phyloP scores from a whole-genome alignment of 169 alveolate genomes.

The Plasmodium falciparum region DNA sequence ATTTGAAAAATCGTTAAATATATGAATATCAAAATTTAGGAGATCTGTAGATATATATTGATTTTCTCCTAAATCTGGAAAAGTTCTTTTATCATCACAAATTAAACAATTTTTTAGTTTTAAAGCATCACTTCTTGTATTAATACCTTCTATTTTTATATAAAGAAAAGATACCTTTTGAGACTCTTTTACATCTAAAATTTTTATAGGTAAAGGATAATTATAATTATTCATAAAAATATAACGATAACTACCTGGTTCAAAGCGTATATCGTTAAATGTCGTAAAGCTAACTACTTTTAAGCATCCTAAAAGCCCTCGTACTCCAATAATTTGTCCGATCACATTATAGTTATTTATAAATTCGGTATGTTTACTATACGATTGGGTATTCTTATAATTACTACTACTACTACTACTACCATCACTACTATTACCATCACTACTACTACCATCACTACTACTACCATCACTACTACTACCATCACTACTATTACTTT shows the following conservation, averaged over 20 bases:
- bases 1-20: conserved; percentile 63
- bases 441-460: too few relatives aligned
- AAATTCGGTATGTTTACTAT: not conserved
- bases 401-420: too few relatives aligned
- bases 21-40: conserved; percentile 41
- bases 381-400: too few relatives aligned
- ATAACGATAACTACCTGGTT: conserved; percentile 42
- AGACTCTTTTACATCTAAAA: conserved; percentile 65
- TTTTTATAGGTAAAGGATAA: conserved; percentile 64
- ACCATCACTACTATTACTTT: not conserved
- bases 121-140: conserved; percentile 68
- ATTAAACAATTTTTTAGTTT: conserved; percentile 62
- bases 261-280: conserved; percentile 63
- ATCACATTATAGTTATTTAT: conserved; percentile 64
- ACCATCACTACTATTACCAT: too few relatives aligned
- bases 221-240: conserved; percentile 64
- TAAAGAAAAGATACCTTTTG: conserved; percentile 48
- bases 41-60: conserved; percentile 74
- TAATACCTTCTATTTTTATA: conserved; percentile 45
- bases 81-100: conserved; percentile 69
- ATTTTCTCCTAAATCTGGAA: conserved; percentile 52
- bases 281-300: conserved; percentile 70
- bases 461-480: not conserved
- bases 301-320: conserved; percentile 45
- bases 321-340: conserved; percentile 73